Evolutionary conservation across 2,329 filamentous ascomycete genomes (phyloP), one percentile per base, ranked within the genome.

Genomic region (Trichophyton rubrum): DNA sequence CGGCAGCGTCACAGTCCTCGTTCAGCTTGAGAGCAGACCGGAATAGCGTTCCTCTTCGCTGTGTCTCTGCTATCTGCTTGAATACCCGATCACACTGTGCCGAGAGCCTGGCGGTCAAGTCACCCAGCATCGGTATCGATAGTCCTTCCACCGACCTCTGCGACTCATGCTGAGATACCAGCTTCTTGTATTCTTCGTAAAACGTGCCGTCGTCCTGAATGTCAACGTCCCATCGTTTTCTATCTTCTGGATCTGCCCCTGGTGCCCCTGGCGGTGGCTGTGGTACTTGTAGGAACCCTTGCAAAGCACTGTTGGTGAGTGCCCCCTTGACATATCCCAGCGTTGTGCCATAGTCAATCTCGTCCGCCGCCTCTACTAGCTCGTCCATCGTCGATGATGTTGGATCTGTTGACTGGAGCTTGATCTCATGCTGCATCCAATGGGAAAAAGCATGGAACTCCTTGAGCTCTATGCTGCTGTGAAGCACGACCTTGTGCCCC

Each of bases 351-450:
- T 87, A 82, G 64, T 95, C 88, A 62, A 95, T 83, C 0, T 83
- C 82, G 0, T 87, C 84, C 66, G 93, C 88, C 65, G 87, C 88
- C 62, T 92, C 90, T 24, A 85, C 81, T 51, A 88, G 78, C 64
- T 96, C 92, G 22, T 90, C 85, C 6, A 79, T 75, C 17, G 78
- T 78, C 55, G 80, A 76, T 1, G 79, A 80, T 15, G 79, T 78
- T 0, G 84, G 77, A 66, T 87, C 75, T 69, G 86, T 84, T 4
- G 83, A 83, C 53, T 92, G 82, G 13, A 86, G 82, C 64, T 95
- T 89, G 62, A 96, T 92, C 68, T 91, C 85, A 67, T 90, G 82
- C 38, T 86, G 84, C 58, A 97, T 77, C 92, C 92, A 97, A 59
- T 80, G 79, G 0, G 89, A 91, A 69, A 96, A 97, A 3, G 83